These are phyloP conservation scores for Aspergillus awamori DNA, from an alignment of 2,329 filamentous ascomycete species.

Conservation along the genomic window DNA sequence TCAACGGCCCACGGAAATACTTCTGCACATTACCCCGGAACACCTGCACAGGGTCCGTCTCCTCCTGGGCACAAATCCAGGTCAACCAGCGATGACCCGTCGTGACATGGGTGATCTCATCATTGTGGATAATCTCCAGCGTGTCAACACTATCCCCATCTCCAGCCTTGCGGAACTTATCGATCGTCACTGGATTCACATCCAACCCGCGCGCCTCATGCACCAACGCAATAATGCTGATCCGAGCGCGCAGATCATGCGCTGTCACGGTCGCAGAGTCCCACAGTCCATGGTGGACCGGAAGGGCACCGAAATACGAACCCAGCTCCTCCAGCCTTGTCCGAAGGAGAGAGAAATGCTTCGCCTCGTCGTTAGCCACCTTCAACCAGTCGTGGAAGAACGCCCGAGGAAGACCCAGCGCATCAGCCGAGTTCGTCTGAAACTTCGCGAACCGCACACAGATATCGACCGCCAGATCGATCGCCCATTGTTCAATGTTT, in stretches of 20 bases:
- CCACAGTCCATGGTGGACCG: constrained; percentile 53
- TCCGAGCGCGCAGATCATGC: constrained; percentile 49
- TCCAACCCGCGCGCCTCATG: constrained; percentile 53
- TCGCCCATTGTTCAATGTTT: constrained; percentile 54
- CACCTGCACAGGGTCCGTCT: constrained; percentile 49
- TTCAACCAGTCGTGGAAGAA: constrained; percentile 55
- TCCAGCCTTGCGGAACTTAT: constrained; percentile 48
- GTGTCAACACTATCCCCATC: constrained; percentile 48
- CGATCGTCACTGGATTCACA: constrained; percentile 52
- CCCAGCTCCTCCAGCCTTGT: constrained; percentile 50
- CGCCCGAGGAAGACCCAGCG: constrained; percentile 42
- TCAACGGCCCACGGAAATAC: constrained; percentile 47
- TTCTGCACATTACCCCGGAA: constrained; percentile 49
- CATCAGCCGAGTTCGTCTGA: constrained; percentile 34
- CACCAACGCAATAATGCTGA: constrained; percentile 53
- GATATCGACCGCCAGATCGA: constrained; percentile 53
- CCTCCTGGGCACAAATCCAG: constrained; percentile 53
- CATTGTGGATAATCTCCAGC: constrained; percentile 51
- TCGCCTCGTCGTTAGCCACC: constrained; percentile 53
- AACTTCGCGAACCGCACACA: constrained; percentile 52
- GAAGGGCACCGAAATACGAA: constrained; percentile 49
- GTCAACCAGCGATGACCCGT: constrained; percentile 52
- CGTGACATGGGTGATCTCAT: constrained; percentile 54
- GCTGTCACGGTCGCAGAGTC: constrained; percentile 48
- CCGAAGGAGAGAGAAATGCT: constrained; percentile 52